phyloP scores from a whole-genome alignment of 2,329 filamentous ascomycete species.

The Hawksworthiomyces lignivorus region DNA sequence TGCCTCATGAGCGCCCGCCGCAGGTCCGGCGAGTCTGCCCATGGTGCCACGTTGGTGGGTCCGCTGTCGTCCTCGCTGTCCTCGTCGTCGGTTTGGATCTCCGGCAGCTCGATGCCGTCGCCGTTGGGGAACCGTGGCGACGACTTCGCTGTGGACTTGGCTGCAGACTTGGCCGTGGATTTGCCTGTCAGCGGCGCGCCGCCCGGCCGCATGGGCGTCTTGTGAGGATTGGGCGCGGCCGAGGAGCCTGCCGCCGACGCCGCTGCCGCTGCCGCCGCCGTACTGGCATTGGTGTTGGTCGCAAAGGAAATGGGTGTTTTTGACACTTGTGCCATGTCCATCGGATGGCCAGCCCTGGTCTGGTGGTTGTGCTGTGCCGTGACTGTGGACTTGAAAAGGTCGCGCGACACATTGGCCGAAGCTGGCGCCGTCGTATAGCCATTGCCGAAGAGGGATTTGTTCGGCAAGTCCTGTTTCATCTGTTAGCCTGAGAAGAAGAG shows the following conservation, averaged over 20 bases:
- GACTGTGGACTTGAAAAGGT: constrained; percentile 59
- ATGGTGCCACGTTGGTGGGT: constrained; percentile 55
- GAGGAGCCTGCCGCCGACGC: constrained; percentile 5
- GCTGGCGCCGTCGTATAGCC: constrained; percentile 56
- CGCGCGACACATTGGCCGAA: constrained; percentile 43
- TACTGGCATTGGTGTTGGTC: constrained; percentile 36
- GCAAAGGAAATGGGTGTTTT: constrained; percentile 89
- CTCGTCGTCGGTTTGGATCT: constrained; percentile 92
- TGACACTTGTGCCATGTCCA: constrained; percentile 81
- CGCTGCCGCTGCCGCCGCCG: constrained; percentile 4
- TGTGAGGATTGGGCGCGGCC: constrained; percentile 34
- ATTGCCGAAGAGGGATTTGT: constrained; percentile 52
- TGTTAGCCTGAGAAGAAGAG: background rate
- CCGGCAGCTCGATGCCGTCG: constrained; percentile 84
- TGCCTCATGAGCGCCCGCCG: constrained; percentile 68
- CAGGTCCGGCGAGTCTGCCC: constrained; percentile 84
- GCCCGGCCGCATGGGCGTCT: constrained; percentile 58
- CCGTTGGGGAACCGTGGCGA: constrained; percentile 84
- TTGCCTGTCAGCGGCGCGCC: constrained; percentile 34
- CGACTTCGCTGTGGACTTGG: constrained; percentile 54
- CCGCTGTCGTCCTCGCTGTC: constrained; percentile 52
- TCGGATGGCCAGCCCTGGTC: constrained; percentile 55
- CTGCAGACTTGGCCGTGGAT: constrained; percentile 48
- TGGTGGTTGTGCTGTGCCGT: constrained; percentile 61
- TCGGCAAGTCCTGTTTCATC: constrained; percentile 44